Percentiles rank a stretch among this genome's conserved stretches.
phyloP scores from a whole-genome alignment of 1,284 basidiomycete species.

The Omphalotus olearius region DNA sequence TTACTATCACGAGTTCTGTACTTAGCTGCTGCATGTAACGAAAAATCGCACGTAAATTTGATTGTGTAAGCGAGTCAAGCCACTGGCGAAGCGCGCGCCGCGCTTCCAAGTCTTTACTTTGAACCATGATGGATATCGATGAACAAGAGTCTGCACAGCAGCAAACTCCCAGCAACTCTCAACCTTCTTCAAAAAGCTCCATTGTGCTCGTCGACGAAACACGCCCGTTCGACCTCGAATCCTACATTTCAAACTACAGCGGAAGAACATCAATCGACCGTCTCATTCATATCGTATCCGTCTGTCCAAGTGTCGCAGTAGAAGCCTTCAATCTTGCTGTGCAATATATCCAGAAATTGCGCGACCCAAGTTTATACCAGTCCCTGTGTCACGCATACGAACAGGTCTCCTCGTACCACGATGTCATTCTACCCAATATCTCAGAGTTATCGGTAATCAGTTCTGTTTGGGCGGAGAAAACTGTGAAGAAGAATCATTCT shows the following conservation, averaged over 20 bases:
- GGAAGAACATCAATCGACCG: constrained; percentile 69
- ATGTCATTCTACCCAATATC: constrained; percentile 40
- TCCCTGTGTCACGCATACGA: constrained; percentile 56
- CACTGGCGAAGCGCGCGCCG: too few relatives aligned
- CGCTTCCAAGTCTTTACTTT: background rate
- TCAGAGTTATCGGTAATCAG: constrained; percentile 46
- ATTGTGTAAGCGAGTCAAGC: too few relatives aligned
- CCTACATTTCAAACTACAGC: constrained; percentile 28
- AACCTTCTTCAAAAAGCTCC: background rate
- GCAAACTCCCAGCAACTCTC: background rate
- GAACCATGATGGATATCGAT: constrained; percentile 13
- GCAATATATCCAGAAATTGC: constrained; percentile 53
- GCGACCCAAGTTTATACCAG: constrained; percentile 60
- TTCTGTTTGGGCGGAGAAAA: constrained; percentile 64
- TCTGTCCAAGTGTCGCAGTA: constrained; percentile 62
- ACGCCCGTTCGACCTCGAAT: constrained; percentile 17
- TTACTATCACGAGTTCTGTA: too few relatives aligned
- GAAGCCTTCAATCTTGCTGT: constrained; percentile 66
- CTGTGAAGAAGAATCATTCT: constrained; percentile 51
- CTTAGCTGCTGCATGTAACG: too few relatives aligned
- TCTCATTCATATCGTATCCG: constrained; percentile 58
- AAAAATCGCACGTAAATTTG: too few relatives aligned
- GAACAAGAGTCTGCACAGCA: constrained; percentile 6
- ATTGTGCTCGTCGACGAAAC: constrained; percentile 15
- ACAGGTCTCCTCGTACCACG: constrained; percentile 34